Evolutionary conservation across 2,329 filamentous ascomycete genomes (phyloP).

Genomic region (Hypoxylon sp.): DNA sequence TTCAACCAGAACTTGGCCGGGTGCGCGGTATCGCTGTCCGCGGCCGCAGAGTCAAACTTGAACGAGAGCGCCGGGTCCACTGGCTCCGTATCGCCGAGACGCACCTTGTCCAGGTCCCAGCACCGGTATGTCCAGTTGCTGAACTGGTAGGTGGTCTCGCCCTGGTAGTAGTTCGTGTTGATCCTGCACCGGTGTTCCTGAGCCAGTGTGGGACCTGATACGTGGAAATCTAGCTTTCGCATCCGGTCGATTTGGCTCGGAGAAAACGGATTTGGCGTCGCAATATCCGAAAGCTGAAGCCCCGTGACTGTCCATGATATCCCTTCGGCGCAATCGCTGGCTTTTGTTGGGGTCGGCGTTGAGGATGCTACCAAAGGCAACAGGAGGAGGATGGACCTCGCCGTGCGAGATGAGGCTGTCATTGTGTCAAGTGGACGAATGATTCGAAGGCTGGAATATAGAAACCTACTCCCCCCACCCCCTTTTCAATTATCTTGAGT

Average conservation of each 20-base stretch:
- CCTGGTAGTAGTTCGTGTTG: background rate
- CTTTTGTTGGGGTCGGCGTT: background rate
- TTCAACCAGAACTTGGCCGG: background rate
- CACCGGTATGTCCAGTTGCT: constrained; percentile 1
- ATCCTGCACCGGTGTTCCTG: background rate
- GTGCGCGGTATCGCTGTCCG: constrained; percentile 1
- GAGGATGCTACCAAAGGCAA: background rate
- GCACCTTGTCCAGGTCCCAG: background rate
- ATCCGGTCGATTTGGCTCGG: background rate
- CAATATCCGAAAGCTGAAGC: background rate
- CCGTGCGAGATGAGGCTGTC: background rate
- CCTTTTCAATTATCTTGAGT: no score
- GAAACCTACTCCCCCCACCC: no score
- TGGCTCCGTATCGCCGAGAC: background rate
- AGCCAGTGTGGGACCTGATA: background rate
- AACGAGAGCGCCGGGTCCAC: constrained; percentile 3
- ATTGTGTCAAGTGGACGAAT: background rate
- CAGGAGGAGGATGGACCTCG: background rate
- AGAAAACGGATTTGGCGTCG: background rate
- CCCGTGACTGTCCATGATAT: background rate
- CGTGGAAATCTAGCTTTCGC: background rate
- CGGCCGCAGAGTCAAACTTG: background rate
- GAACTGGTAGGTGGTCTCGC: background rate
- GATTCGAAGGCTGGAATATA: background rate
- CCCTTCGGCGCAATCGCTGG: background rate